phyloP scores from a whole-genome alignment of 2,329 filamentous ascomycete species.

The Cercospora sp. region DNA sequence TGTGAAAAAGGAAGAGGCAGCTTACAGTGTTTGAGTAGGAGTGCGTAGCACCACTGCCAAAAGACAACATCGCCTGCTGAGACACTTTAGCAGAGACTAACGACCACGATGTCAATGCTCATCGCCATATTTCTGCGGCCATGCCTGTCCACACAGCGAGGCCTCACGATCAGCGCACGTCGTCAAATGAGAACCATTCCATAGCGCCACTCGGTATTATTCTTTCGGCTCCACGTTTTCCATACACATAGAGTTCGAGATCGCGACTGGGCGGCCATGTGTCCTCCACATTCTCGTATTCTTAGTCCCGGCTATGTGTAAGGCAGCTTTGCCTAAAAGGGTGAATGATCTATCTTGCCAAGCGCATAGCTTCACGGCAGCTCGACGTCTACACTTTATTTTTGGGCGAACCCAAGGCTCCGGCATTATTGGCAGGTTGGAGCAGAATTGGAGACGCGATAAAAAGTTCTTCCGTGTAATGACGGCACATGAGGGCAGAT shows the following conservation, averaged over 20 bases:
- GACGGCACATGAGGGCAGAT: background rate
- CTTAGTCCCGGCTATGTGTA: background rate
- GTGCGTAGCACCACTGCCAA: background rate
- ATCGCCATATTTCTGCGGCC: no score
- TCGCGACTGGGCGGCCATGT: background rate
- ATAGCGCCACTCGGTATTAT: no score
- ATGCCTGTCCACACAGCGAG: no score
- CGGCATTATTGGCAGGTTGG: background rate
- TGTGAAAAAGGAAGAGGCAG: no score
- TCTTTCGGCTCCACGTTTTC: background rate
- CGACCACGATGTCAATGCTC: no score
- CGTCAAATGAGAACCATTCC: background rate
- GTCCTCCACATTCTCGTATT: background rate
- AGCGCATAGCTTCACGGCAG: background rate
- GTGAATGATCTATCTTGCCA: background rate
- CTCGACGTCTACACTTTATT: background rate
- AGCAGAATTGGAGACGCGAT: background rate
- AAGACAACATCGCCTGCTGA: background rate
- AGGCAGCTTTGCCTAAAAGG: background rate
- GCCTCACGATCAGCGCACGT: no score
- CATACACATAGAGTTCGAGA: background rate
- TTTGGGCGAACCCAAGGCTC: background rate
- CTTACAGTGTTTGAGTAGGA: no score
- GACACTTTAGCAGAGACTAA: no score
- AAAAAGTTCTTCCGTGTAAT: background rate